Conservation (phyloP, 1,139 yeast genomes). For the Kodamaea derodonti region DNA sequence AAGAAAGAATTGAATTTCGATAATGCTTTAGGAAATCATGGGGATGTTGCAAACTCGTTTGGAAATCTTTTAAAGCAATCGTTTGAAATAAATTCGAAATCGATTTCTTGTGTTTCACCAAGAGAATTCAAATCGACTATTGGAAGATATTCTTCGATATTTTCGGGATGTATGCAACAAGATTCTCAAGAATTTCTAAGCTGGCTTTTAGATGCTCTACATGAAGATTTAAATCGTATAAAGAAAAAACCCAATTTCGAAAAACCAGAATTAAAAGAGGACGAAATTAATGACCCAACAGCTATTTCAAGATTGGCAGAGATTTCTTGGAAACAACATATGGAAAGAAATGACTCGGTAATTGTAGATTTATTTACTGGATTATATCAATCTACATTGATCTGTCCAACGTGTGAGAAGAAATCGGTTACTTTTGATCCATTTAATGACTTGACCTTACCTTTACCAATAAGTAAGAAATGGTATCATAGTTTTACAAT, state of each 20-base stretch:
- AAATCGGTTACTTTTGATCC: conserved; percentile 93
- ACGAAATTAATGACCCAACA: conserved; percentile 50
- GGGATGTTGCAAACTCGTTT: conserved; percentile 75
- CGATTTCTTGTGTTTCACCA: conserved; percentile 43
- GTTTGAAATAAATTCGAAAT: conserved; percentile 34
- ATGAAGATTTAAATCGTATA: conserved; percentile 88
- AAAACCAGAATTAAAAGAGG: conserved; percentile 75
- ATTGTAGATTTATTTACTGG: conserved; percentile 88
- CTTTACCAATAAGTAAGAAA: conserved; percentile 71
- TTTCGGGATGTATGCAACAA: conserved; percentile 87
- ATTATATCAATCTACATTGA: conserved; percentile 79
- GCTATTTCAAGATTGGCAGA: conserved; percentile 64
- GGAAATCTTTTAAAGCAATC: conserved; percentile 60
- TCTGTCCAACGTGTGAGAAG: conserved; percentile 81
- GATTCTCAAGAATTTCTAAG: conserved; percentile 95
- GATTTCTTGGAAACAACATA: conserved; percentile 79
- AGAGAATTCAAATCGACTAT: conserved; percentile 74
- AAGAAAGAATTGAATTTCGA: conserved; percentile 63
- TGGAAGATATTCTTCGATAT: conserved; percentile 77
- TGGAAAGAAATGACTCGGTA: conserved; percentile 77
- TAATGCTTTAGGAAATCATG: conserved; percentile 84
- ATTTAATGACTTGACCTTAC: conserved; percentile 83
- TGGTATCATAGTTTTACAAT: conserved; percentile 70
- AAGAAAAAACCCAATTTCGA: conserved; percentile 80
- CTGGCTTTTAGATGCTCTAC: conserved; percentile 85